Percentiles rank a stretch among this genome's conserved stretches.
Evolutionary conservation across 306 rosid species (phyloP).

Genomic region (Cucumis hystrix): DNA sequence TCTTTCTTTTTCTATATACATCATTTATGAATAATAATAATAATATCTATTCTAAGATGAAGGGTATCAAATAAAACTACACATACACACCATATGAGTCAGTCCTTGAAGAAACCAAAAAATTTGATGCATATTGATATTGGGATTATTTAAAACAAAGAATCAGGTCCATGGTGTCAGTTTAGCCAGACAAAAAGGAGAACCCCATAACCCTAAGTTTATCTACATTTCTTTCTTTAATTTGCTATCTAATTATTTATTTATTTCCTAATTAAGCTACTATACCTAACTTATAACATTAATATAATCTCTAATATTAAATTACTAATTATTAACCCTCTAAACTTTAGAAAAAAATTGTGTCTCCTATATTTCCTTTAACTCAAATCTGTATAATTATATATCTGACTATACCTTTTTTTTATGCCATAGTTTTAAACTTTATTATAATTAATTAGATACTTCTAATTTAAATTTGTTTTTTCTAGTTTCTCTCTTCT

Average conservation of each 20-base stretch:
- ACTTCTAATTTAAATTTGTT: too few relatives aligned
- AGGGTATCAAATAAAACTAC: not conserved
- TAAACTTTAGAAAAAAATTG: too few relatives aligned
- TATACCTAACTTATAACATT: not conserved
- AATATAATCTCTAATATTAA: not conserved
- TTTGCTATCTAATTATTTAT: not conserved
- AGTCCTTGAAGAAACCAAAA: not conserved
- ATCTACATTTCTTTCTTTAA: too few relatives aligned
- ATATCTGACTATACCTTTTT: too few relatives aligned
- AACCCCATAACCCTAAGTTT: not conserved
- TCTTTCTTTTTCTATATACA: too few relatives aligned
- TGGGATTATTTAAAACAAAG: not conserved
- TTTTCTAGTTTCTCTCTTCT: too few relatives aligned
- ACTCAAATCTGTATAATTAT: too few relatives aligned
- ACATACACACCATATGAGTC: not conserved
- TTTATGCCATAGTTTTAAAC: too few relatives aligned
- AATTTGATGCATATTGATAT: not conserved
- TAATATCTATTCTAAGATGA: not conserved
- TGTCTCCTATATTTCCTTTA: too few relatives aligned
- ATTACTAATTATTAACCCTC: too few relatives aligned
- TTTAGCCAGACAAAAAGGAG: not conserved
- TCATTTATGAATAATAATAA: not conserved
- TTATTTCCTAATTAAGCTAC: not conserved
- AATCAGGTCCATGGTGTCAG: not conserved
- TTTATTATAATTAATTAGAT: too few relatives aligned